Percentiles rank a stretch among this genome's conserved stretches.
These are phyloP conservation scores for Spencermartinsiella europaea DNA, from an alignment of 805 yeast species.

Conservation along the genomic window DNA sequence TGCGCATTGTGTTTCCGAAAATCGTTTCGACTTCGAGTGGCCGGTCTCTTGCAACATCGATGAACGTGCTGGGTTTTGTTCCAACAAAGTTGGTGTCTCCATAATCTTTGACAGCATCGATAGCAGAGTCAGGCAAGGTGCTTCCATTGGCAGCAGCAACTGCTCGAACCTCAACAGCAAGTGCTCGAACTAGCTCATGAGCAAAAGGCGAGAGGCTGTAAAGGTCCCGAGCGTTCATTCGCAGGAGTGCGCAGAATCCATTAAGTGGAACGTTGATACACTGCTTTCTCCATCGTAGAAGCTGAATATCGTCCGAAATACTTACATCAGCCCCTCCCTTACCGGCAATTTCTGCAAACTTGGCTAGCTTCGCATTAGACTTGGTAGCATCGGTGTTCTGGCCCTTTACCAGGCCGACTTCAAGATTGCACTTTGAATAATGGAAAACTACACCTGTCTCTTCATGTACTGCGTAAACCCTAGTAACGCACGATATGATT, in stretches of 20 bases:
- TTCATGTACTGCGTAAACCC: conserved; percentile 7
- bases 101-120: conserved; percentile 8
- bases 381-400: neutral
- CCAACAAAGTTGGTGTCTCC: conserved; percentile 8
- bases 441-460: conserved; percentile 6
- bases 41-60: conserved; percentile 5
- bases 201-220: conserved; percentile 6
- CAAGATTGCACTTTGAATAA: conserved; percentile 6
- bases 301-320: conserved; percentile 6
- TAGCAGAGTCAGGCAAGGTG: conserved; percentile 1
- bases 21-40: conserved; percentile 7
- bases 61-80: conserved; percentile 7
- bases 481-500: conserved; percentile 7
- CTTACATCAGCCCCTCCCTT: conserved; percentile 4
- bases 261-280: conserved; percentile 7
- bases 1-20: conserved; percentile 7
- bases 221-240: conserved; percentile 7
- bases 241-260: conserved; percentile 6
- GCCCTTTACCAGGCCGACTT: conserved; percentile 7
- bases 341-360: conserved; percentile 6
- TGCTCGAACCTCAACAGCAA: conserved; percentile 4
- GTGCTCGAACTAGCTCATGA: conserved; percentile 1
- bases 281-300: conserved; percentile 8
- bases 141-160: conserved; percentile 7
- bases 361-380: neutral